These are phyloP conservation scores for Neurospora pannonica DNA, from an alignment of 495 filamentous ascomycete genomes.

Conservation along the genomic window DNA sequence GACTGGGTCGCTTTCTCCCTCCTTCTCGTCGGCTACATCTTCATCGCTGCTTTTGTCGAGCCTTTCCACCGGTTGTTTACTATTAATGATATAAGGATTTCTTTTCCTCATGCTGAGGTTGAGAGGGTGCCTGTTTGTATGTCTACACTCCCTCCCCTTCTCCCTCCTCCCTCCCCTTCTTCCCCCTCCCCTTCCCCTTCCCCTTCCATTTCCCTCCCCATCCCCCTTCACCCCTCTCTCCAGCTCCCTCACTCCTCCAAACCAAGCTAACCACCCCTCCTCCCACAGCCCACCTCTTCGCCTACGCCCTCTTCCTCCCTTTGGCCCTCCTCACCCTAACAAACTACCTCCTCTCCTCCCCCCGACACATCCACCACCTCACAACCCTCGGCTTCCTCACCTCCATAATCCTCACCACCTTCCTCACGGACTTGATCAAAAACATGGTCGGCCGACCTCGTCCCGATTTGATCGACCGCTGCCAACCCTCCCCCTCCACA, in stretches of 20 bases:
- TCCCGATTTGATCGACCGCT: slow-evolving; percentile 84
- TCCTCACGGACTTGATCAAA: slow-evolving; percentile 88
- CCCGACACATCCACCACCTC: slow-evolving; percentile 75
- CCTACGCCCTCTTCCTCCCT: slow-evolving; percentile 67
- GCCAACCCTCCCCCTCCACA: slow-evolving; percentile 59
- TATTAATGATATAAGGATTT: slow-evolving; percentile 72
- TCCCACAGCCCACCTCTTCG: slow-evolving; percentile 56
- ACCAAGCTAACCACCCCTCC: slow-evolving; percentile 8
- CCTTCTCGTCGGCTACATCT: slow-evolving; percentile 54
- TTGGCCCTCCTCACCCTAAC: slow-evolving; percentile 54
- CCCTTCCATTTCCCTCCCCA: slow-evolving; percentile 44
- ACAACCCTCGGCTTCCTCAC: slow-evolving; percentile 72
- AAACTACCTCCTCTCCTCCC: slow-evolving; percentile 49
- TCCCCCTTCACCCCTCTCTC: slow-evolving; percentile 67
- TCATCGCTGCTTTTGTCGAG: slow-evolving; percentile 60
- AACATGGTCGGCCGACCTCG: slow-evolving; percentile 84
- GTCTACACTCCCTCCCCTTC: slow-evolving; percentile 15
- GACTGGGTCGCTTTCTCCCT: slow-evolving; percentile 76
- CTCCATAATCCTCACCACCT: slow-evolving; percentile 63
- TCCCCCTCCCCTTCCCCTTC: background rate
- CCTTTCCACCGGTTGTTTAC: slow-evolving; percentile 86
- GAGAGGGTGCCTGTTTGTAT: slow-evolving; percentile 76
- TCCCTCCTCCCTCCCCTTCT: background rate
- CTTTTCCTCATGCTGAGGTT: slow-evolving; percentile 73
- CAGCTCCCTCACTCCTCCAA: slow-evolving; percentile 26